Percentiles rank a stretch among this genome's conserved stretches.
Conservation (phyloP, 257 asterid genomes). For the Salvia rosmarinus region DNA sequence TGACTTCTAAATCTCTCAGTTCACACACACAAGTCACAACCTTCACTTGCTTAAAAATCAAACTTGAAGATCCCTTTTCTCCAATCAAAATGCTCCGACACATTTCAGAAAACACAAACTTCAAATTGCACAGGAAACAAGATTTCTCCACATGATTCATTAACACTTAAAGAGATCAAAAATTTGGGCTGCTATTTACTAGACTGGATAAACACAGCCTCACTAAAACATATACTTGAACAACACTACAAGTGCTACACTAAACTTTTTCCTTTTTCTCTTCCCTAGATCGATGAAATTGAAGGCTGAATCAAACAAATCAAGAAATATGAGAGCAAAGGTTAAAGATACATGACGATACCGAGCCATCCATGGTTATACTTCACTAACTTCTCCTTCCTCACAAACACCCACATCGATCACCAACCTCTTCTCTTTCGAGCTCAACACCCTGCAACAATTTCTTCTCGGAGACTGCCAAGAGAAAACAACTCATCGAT, state of each 20-base stretch:
- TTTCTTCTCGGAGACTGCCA: constrained; percentile 85
- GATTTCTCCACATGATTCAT: neutral
- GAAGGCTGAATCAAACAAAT: constrained; percentile 40
- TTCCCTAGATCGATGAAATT: constrained; percentile 6
- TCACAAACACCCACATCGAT: constrained; percentile 65
- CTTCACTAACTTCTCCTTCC: constrained; percentile 71
- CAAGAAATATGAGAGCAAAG: constrained; percentile 39
- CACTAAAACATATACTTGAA: constrained; percentile 6
- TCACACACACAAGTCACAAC: neutral
- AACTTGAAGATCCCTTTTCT: neutral
- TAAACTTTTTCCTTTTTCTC: neutral
- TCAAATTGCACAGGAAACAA: neutral
- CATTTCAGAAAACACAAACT: neutral
- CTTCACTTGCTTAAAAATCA: neutral
- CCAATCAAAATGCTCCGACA: neutral
- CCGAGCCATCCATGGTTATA: constrained; percentile 21
- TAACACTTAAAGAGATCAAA: neutral
- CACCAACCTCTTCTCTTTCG: constrained; percentile 50
- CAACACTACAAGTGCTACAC: neutral
- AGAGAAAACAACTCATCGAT: neutral
- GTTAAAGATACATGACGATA: neutral
- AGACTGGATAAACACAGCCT: constrained; percentile 23
- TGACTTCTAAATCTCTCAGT: too few species aligned
- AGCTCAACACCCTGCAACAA: constrained; percentile 67
- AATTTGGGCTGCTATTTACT: constrained; percentile 30